Base-by-base conservation (phyloP, 129 eudicot genomes). In the Calendula officinalis region DNA sequence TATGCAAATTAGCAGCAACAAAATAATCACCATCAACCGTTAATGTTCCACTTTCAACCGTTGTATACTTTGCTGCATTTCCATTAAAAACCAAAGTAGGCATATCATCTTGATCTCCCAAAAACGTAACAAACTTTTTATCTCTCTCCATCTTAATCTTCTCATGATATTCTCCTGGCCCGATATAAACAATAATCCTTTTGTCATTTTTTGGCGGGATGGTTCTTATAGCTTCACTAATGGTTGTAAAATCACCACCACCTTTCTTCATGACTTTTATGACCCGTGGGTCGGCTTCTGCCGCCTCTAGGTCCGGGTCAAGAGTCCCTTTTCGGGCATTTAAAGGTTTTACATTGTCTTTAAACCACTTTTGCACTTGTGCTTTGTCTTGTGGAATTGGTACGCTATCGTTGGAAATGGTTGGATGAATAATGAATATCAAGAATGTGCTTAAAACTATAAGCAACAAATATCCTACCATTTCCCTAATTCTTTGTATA, bases 31-130 rank as follows among this genome's bases (percentile, higher is more conserved):
- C 73, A 7, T 76, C 78, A 6, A 82, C 83, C 2, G 64, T 71
- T 15, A 86, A 22, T 2, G 86, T 82, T 14, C 81, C 90, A 38
- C 87, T 80, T 13, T 83, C 87, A 4, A 83, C 81, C 5, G 82
- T 81, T 7, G 80, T 79, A 48, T 69, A 81, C 47, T 62, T 27
- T 0, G 63, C 69, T 4, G 95, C 83, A 8, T 77, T 73, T 9
- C 95, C 95, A 38, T 40, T 68, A 47, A 42, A 83, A 35, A 71
- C 60, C 69, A 86, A 42, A 5, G 56, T 47, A 1, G 95, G 89
- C 74, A 50, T 57, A 11, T 75, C 68, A 0, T 44, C 40, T 0
- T 86, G 87, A 50, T 70, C 90, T 0, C 91, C 95, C 3, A 56
- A 34, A 2, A 87, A 79, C 8, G 90, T 84, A 13, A 87, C 48